Evolutionary conservation across 257 asterid species (phyloP).

Genomic region (Solanum sejunctum): DNA sequence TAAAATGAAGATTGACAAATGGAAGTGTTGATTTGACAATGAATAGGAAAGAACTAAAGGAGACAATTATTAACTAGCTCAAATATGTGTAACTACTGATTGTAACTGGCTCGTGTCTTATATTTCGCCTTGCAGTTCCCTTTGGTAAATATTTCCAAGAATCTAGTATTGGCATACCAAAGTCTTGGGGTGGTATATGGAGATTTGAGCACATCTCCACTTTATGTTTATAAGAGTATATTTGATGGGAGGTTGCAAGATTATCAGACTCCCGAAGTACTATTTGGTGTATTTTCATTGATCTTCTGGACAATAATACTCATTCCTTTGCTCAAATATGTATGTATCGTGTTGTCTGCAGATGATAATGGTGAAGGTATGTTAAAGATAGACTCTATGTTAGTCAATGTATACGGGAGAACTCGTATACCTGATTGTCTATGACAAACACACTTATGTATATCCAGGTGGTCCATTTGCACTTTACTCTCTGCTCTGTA

Average conservation of each 20-base stretch:
- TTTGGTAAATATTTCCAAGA: neutral
- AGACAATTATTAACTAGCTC: neutral
- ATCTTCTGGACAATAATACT: conserved; percentile 31
- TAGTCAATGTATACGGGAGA: neutral
- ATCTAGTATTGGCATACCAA: conserved; percentile 22
- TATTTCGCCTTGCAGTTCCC: neutral
- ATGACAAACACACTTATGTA: neutral
- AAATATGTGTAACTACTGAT: neutral
- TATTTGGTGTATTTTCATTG: conserved; percentile 26
- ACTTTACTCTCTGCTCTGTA: conserved; percentile 29
- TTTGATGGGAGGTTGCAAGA: conserved; percentile 18
- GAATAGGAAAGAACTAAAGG: neutral
- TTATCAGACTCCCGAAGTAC: conserved; percentile 14
- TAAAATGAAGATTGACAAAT: neutral
- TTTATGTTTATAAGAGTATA: conserved; percentile 21
- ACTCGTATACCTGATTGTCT: neutral
- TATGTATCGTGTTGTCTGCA: conserved; percentile 15
- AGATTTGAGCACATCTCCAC: conserved; percentile 30
- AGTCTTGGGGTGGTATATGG: conserved; percentile 32
- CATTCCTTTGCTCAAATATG: conserved; percentile 22
- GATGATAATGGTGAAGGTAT: conserved; percentile 35
- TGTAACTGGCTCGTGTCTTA: neutral
- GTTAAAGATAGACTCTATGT: neutral
- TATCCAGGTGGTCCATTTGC: conserved; percentile 36
- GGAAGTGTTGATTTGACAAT: neutral